phyloP scores from a whole-genome alignment of 139 green algal genomes.

The Volvox reticuliferus region DNA sequence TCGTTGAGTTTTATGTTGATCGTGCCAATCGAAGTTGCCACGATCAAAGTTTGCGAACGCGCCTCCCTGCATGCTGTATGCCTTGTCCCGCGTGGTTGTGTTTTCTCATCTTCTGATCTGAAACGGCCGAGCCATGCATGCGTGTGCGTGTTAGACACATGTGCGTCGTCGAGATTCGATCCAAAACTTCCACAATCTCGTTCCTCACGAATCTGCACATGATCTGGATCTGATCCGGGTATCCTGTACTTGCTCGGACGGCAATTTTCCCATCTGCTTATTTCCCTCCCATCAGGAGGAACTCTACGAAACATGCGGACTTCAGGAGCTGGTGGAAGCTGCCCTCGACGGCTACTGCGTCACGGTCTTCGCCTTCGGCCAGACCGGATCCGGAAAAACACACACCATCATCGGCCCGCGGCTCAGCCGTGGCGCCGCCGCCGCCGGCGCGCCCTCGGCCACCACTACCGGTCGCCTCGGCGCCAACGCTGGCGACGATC shows the following conservation, averaged over 20 bases:
- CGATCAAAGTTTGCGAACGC: too few relatives aligned
- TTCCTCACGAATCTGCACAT: neutral
- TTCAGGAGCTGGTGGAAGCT: slow-evolving; percentile 71
- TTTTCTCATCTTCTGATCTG: too few relatives aligned
- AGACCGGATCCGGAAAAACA: slow-evolving; percentile 82
- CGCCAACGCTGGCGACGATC: neutral
- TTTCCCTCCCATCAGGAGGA: slow-evolving; percentile 52
- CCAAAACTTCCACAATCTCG: neutral
- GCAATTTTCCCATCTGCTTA: too few relatives aligned
- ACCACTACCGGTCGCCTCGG: neutral
- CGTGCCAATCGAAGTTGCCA: too few relatives aligned
- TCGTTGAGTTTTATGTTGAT: too few relatives aligned
- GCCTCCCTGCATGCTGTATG: too few relatives aligned
- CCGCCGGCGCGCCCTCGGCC: neutral
- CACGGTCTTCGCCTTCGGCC: slow-evolving; percentile 82
- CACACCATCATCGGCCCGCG: slow-evolving; percentile 84
- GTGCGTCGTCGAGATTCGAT: neutral
- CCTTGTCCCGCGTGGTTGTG: too few relatives aligned
- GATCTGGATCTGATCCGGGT: too few relatives aligned
- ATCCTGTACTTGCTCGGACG: too few relatives aligned
- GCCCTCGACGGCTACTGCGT: slow-evolving; percentile 77
- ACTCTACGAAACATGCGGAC: slow-evolving; percentile 66
- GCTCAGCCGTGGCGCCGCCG: slow-evolving; percentile 45
- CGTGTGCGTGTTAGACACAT: neutral
- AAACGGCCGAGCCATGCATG: too few relatives aligned